These are phyloP conservation scores for Chaetomium tenue DNA, from an alignment of 495 filamentous ascomycete species.

Conservation along the genomic window DNA sequence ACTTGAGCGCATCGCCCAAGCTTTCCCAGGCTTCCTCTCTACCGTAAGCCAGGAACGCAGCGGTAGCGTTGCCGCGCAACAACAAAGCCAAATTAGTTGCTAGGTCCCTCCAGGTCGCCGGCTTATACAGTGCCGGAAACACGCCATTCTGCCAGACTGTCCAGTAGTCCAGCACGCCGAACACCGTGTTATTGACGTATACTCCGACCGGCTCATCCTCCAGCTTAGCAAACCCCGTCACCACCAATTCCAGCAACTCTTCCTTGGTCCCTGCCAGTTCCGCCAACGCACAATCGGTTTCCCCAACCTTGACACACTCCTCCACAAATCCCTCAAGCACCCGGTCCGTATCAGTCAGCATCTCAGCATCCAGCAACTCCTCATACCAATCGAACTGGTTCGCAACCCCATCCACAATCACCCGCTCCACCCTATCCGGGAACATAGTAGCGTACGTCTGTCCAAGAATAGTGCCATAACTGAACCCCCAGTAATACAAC, in stretches of 20 bases:
- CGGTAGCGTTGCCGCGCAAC: conserved; percentile 45
- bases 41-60: conserved; percentile 40
- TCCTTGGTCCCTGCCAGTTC: conserved; percentile 33
- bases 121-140: conserved; percentile 41
- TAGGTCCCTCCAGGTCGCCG: conserved; percentile 37
- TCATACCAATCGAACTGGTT: conserved; percentile 45
- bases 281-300: conserved; percentile 37
- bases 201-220: conserved; percentile 39
- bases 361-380: conserved; percentile 29
- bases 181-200: conserved; percentile 42
- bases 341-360: conserved; percentile 37
- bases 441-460: conserved; percentile 51
- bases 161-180: conserved; percentile 42
- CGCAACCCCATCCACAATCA: conserved; percentile 47
- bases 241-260: conserved; percentile 32
- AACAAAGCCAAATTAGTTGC: conserved; percentile 39
- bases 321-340: conserved; percentile 45
- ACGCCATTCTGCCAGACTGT: conserved; percentile 39
- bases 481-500: conserved; percentile 63
- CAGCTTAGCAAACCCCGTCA: conserved; percentile 30
- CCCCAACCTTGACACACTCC: conserved; percentile 44
- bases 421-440: conserved; percentile 41
- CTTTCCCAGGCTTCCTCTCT: conserved; percentile 17
- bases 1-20: conserved; percentile 22
- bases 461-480: conserved; percentile 63